Base-by-base conservation (phyloP, 2,329 filamentous ascomycete genomes). In the Trichophyton rubrum region DNA sequence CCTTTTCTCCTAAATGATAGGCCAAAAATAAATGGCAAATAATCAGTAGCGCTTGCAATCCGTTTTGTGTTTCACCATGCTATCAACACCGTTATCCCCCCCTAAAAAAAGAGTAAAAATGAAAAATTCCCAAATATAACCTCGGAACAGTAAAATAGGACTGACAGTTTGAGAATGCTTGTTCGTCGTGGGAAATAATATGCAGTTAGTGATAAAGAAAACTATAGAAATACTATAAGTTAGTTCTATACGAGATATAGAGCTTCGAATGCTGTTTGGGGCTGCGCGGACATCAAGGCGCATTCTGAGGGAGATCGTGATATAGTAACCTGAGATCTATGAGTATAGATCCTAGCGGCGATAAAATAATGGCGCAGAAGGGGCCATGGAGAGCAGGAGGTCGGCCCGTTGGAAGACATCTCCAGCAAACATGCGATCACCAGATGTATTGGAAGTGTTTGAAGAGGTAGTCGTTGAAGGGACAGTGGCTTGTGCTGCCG, bases 401-500 rank as follows among this genome's bases (percentile, higher is more conserved):
- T 79, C 77, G 2, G 77, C 77, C 56, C 77, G 69, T 64, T 79
- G 76, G 62, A 78, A 79, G 13, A 79, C 74, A 63, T 79, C 75
- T 3, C 77, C 77, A 47, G 75, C 74, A 64, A 79, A 79, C 61
- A 78, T 77, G 38, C 73, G 73, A 64, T 78, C 76, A 60, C 76
- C 74, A 63, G 77, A 77, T 13, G 75, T 74, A 66, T 72, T 75
- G 64, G 77, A 77, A 11, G 75, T 74, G 66, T 72, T 77, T n/a
- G 75, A 75, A 4, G 75, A 76, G 6, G 27, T 35, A n/a, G 30
- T 20, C 0, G 76, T 77, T 2, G 82, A 88, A 3, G 89, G 88
- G 9, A 96, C 86, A 0, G 90, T 96, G 0, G 91, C 90, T 73
- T 95, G 90, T 60, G 90, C 89, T 20, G 91, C 91, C 4, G 91